These are phyloP conservation scores for Candida vaughaniae DNA, from an alignment of 805 yeast genomes.

Conservation along the genomic window DNA sequence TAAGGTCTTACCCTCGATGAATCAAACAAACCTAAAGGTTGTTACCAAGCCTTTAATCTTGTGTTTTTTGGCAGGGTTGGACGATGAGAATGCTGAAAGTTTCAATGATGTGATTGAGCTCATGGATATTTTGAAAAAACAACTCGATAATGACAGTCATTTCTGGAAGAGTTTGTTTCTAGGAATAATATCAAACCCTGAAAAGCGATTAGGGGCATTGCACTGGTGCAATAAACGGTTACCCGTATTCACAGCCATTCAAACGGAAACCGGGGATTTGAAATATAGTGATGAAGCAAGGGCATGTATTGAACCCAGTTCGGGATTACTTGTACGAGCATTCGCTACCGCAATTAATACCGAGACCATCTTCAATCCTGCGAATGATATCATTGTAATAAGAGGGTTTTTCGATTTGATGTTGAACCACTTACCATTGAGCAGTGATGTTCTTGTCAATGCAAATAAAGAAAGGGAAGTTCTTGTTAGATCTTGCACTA, in stretches of 20 bases:
- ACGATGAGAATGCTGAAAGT: conserved; percentile 87
- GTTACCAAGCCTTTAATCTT: conserved; percentile 69
- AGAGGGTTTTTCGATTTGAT: conserved; percentile 87
- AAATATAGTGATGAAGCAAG: conserved; percentile 49
- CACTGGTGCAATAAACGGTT: conserved; percentile 67
- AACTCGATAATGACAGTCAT: conserved; percentile 62
- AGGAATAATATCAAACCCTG: conserved; percentile 74
- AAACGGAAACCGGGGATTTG: conserved; percentile 12
- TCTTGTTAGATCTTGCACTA: conserved; percentile 61
- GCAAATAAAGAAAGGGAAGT: conserved; percentile 54
- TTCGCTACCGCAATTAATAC: conserved; percentile 64
- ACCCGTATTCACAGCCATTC: conserved; percentile 55
- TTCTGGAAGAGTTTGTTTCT: conserved; percentile 87
- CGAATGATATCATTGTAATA: conserved; percentile 64
- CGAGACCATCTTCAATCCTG: conserved; percentile 26
- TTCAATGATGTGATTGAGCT: conserved; percentile 60
- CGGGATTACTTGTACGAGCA: conserved; percentile 76
- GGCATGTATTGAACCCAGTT: conserved; percentile 68
- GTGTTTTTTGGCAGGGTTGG: conserved; percentile 81
- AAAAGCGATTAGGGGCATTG: conserved; percentile 79
- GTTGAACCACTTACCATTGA: conserved; percentile 63
- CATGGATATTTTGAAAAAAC: conserved; percentile 57
- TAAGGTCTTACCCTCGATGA: conserved; percentile 50
- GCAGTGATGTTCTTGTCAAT: conserved; percentile 56
- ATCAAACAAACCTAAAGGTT: conserved; percentile 41